A percentile compares a stretch with the other conserved stretches of the same genome.
These are phyloP conservation scores for Diaporthe caulivora DNA, from an alignment of 2,329 filamentous ascomycete species.

Conservation along the genomic window DNA sequence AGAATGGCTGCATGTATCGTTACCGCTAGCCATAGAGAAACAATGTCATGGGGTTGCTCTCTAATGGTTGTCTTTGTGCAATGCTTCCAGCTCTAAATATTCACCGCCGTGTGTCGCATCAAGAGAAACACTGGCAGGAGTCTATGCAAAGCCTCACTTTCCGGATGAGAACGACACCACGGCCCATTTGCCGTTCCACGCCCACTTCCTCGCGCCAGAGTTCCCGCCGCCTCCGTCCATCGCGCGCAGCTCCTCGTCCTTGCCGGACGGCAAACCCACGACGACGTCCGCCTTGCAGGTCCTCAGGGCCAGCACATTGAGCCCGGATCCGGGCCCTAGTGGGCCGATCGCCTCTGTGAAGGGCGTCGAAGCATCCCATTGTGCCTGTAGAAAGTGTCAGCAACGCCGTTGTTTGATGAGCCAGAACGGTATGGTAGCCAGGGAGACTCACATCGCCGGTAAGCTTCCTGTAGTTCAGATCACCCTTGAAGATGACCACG, in stretches of 20 bases:
- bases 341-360: constrained; percentile 89
- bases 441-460: constrained; percentile 81
- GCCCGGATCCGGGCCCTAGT: constrained; percentile 81
- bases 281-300: constrained; percentile 98
- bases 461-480: constrained; percentile 95
- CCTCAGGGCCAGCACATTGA: constrained; percentile 87
- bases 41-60: neutral
- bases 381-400: constrained; percentile 60
- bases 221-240: constrained; percentile 79
- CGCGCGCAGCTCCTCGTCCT: constrained; percentile 83
- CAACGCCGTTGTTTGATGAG: neutral
- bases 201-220: constrained; percentile 83
- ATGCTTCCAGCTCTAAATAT: neutral
- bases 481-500: constrained; percentile 96
- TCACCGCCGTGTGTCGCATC: neutral
- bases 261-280: constrained; percentile 84
- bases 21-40: neutral
- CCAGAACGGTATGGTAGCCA: neutral
- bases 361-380: constrained; percentile 89
- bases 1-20: too few species aligned
- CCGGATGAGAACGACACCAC: constrained; percentile 81
- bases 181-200: constrained; percentile 96
- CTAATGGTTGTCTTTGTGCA: neutral
- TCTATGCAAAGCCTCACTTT: constrained; percentile 23
- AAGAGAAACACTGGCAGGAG: neutral